Conservation (phyloP, 495 filamentous ascomycete genomes). For the Tuber umbilicatum region DNA sequence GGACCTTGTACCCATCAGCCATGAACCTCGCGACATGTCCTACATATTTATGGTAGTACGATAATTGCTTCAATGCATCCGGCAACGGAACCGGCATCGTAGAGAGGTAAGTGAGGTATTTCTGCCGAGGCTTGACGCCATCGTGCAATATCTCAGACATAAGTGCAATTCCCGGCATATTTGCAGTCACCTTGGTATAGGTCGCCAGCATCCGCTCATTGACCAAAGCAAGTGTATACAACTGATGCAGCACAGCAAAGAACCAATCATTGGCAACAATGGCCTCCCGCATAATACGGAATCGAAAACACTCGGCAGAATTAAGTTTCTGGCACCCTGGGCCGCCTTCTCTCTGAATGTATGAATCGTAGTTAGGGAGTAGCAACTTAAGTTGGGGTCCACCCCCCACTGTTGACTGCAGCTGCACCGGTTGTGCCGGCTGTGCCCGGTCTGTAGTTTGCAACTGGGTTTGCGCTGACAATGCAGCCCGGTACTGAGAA, state of each 20-base stretch:
- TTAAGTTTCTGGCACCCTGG: slow-evolving; percentile 26
- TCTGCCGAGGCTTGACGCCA: slow-evolving; percentile 26
- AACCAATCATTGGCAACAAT: slow-evolving; percentile 32
- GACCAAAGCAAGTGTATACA: slow-evolving; percentile 27
- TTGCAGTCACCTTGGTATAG: slow-evolving; percentile 20
- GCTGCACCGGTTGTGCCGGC: neutral
- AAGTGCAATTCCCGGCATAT: slow-evolving; percentile 22
- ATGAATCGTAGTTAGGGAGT: slow-evolving; percentile 27
- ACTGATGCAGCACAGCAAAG: slow-evolving; percentile 28
- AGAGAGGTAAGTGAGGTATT: slow-evolving; percentile 26
- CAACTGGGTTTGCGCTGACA: neutral
- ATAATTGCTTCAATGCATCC: slow-evolving; percentile 23
- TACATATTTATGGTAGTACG: slow-evolving; percentile 22
- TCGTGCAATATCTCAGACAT: slow-evolving; percentile 31
- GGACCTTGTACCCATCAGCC: slow-evolving; percentile 30
- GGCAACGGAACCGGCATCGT: slow-evolving; percentile 23
- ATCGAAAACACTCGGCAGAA: slow-evolving; percentile 34
- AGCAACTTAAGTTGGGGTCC: slow-evolving; percentile 8
- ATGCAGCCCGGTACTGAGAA: slow-evolving; percentile 4
- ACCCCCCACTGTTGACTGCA: slow-evolving; percentile 7
- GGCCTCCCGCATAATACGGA: slow-evolving; percentile 29
- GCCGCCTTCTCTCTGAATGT: slow-evolving; percentile 30
- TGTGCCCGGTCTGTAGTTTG: neutral
- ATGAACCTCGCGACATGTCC: slow-evolving; percentile 20
- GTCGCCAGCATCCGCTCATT: slow-evolving; percentile 13